phyloP scores from a whole-genome alignment of 257 asterid genomes.

The Nicotiana knightiana region DNA sequence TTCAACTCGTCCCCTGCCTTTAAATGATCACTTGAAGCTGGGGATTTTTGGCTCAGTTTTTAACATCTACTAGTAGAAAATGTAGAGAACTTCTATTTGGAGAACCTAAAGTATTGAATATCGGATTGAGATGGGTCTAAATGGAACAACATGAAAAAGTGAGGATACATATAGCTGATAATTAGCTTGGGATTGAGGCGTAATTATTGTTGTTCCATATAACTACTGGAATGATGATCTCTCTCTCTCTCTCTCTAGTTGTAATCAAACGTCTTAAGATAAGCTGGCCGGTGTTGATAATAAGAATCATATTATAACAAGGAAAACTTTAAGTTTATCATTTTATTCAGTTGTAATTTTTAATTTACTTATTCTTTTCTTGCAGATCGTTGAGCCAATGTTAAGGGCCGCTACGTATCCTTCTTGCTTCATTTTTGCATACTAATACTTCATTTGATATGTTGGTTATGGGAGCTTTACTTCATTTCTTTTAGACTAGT shows the following conservation, averaged over 20 bases:
- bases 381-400: constrained; percentile 88
- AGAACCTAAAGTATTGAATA: background rate
- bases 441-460: background rate
- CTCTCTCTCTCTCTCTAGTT: background rate
- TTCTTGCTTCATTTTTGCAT: constrained; percentile 20
- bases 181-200: background rate
- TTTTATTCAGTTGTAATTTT: background rate
- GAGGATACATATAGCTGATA: background rate
- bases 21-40: too few relatives aligned
- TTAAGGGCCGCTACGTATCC: constrained; percentile 90
- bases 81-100: background rate
- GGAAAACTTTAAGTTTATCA: background rate
- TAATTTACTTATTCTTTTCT: constrained; percentile 14
- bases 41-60: too few relatives aligned
- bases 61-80: background rate
- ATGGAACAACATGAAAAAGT: background rate
- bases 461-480: background rate
- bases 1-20: too few relatives aligned
- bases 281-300: background rate
- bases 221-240: background rate
- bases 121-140: background rate
- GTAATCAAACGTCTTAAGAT: background rate
- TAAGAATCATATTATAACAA: background rate
- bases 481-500: background rate
- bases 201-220: background rate